Conservation (phyloP, 495 filamentous ascomycete genomes). For the Penicillium odoratum region DNA sequence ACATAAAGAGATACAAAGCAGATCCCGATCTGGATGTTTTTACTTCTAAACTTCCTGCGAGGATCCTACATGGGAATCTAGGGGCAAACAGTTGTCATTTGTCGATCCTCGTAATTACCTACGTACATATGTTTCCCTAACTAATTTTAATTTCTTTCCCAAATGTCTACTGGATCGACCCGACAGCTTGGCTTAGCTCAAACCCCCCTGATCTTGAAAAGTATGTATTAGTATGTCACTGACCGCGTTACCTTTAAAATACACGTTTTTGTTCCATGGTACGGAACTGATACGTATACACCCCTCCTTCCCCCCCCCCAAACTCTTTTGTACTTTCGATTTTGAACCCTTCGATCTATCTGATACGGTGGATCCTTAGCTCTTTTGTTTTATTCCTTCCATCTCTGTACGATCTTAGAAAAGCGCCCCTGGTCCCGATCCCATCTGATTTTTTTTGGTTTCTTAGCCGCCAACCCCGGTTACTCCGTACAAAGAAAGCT, state of each 20-base stretch:
- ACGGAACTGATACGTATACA: background rate
- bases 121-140: too few relatives aligned
- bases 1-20: background rate
- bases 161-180: constrained; percentile 18
- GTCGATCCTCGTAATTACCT: constrained; percentile 26
- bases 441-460: constrained; percentile 26
- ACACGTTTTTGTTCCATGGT: background rate
- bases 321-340: constrained; percentile 3
- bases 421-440: constrained; percentile 19
- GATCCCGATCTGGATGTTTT: background rate
- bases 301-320: constrained; percentile 1
- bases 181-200: constrained; percentile 31
- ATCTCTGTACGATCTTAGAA: constrained; percentile 1
- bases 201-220: background rate
- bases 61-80: constrained; percentile 12
- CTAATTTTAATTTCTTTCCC: too few relatives aligned
- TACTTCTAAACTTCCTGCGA: background rate
- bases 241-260: background rate
- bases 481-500: constrained; percentile 1
- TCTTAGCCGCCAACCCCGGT: constrained; percentile 21
- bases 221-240: background rate
- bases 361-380: constrained; percentile 14
- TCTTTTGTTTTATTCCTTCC: background rate
- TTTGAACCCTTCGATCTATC: constrained; percentile 22
- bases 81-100: constrained; percentile 26